Conservation (phyloP, 768 basidiomycete genomes). For the Neoboletus magnificus region DNA sequence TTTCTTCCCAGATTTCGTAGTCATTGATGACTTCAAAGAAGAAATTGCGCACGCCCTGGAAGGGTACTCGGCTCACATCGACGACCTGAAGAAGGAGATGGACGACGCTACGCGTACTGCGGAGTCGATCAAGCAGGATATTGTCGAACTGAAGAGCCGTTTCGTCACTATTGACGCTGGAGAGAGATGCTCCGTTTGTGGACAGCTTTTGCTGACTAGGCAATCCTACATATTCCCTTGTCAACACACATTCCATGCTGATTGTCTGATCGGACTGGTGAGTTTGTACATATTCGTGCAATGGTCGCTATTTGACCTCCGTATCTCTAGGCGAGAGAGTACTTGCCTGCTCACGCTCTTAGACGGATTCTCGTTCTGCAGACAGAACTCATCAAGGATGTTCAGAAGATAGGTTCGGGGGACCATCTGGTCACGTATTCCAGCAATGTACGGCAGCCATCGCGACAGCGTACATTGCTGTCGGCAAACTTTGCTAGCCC, state of each 20-base stretch:
- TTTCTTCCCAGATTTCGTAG: slow-evolving; percentile 99
- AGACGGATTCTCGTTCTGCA: slow-evolving; percentile 86
- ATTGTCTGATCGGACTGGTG: slow-evolving; percentile 93
- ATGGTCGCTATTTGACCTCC: background rate
- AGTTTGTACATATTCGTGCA: slow-evolving; percentile 30
- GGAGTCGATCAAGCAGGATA: slow-evolving; percentile 91
- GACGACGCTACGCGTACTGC: slow-evolving; percentile 90
- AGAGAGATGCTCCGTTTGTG: slow-evolving; percentile 84
- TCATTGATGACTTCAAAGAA: slow-evolving; percentile 99
- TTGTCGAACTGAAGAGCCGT: slow-evolving; percentile 76
- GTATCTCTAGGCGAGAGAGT: slow-evolving; percentile 79
- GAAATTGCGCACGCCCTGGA: slow-evolving; percentile 96
- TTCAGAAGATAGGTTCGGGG: slow-evolving; percentile 26
- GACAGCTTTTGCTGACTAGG: slow-evolving; percentile 69
- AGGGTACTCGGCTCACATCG: slow-evolving; percentile 90
- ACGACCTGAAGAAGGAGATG: slow-evolving; percentile 89
- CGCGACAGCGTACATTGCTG: slow-evolving; percentile 61
- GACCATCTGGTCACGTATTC: slow-evolving; percentile 37
- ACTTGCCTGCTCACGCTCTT: slow-evolving; percentile 75
- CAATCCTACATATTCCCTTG: slow-evolving; percentile 99
- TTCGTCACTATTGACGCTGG: slow-evolving; percentile 89
- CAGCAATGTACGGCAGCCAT: slow-evolving; percentile 41
- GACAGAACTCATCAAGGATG: slow-evolving; percentile 69
- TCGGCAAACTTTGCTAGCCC: slow-evolving; percentile 70
- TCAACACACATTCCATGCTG: slow-evolving; percentile 96